Evolutionary conservation across 1,139 yeast genomes (phyloP), one percentile per base, ranked within the genome.

Genomic region (Pichia sp.): DNA sequence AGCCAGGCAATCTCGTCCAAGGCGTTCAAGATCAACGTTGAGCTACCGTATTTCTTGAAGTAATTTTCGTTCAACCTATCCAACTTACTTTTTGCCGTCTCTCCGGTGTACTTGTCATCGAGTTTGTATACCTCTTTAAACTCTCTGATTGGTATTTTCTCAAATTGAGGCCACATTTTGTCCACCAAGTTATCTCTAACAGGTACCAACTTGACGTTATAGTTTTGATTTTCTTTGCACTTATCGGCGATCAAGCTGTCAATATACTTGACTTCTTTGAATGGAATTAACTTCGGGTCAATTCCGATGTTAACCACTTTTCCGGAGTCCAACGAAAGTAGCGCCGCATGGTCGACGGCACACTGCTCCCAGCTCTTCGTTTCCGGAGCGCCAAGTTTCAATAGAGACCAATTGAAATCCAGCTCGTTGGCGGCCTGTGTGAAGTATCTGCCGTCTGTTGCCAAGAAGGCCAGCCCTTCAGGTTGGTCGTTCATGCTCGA

Each of bases 391-490:
- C 96, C 96, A 63, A 78, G 83, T 68, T 84, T 91, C 63, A 95
- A 76, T 60, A 93, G 76, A 12, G 76, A 69, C 99, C 99, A 95
- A 71, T 89, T 88, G 68, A 79, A 85, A 68, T 90, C 97, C 60
- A 95, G 77, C 71, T 95, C 96, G 66, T 86, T 83, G 31, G 81
- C 73, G 1, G 99, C 99, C 72, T 95, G 99, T 61, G 83, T 80
- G 69, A 91, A 95, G 72, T 95, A 95, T 61, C 99, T 79, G 10
- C 97, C 98, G 71, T 95, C 99, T 0, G 99, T 93, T 10, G 96
- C 84, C 62, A 95, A 76, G 4, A 87, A 87, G 36, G 96, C 93
- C 61, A 82, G 76, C 8, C 87, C 86, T 62, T 80, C 82, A n/a
- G 84, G 84, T 9, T 64, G 65, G 9, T 77, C 79, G 61, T 81